phyloP scores from a whole-genome alignment of 1,284 basidiomycete species.

The Erythrobasidium hasegawianum region DNA sequence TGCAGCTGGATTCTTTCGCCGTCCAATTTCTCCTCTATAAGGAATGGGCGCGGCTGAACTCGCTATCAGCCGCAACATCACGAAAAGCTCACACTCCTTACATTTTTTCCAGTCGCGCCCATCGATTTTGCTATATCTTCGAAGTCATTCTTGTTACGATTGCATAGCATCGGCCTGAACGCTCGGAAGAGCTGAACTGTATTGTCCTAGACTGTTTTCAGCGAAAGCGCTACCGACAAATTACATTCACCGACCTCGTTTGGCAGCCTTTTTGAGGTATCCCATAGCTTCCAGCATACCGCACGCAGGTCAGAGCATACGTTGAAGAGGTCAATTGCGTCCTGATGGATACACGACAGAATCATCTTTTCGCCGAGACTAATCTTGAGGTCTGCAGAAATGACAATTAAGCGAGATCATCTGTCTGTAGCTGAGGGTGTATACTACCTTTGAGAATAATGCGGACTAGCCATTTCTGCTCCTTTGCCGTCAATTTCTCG shows the following conservation, averaged over 20 bases:
- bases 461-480: slow-evolving; percentile 86
- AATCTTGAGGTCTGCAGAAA: slow-evolving; percentile 57
- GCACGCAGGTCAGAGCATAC: slow-evolving; percentile 90
- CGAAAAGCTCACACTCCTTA: slow-evolving; percentile 56
- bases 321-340: slow-evolving; percentile 85
- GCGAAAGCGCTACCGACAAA: background rate
- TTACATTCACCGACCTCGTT: slow-evolving; percentile 44
- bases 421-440: background rate
- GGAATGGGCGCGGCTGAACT: slow-evolving; percentile 58
- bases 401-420: slow-evolving; percentile 59
- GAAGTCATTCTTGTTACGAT: slow-evolving; percentile 64
- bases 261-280: slow-evolving; percentile 49
- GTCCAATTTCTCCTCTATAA: slow-evolving; percentile 93
- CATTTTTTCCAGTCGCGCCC: slow-evolving; percentile 46
- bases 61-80: slow-evolving; percentile 67
- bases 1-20: slow-evolving; percentile 93
- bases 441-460: slow-evolving; percentile 83
- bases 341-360: slow-evolving; percentile 79
- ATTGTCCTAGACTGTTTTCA: slow-evolving; percentile 60
- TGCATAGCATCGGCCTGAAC: slow-evolving; percentile 90
- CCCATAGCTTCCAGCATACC: slow-evolving; percentile 62
- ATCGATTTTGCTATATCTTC: slow-evolving; percentile 79
- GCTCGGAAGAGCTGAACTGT: slow-evolving; percentile 71
- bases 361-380: slow-evolving; percentile 69
- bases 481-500: slow-evolving; percentile 69